Evolutionary conservation across 2,329 filamentous ascomycete genomes (phyloP), one percentile per base, ranked within the genome.

Genomic region (Hypoxylon sp.): DNA sequence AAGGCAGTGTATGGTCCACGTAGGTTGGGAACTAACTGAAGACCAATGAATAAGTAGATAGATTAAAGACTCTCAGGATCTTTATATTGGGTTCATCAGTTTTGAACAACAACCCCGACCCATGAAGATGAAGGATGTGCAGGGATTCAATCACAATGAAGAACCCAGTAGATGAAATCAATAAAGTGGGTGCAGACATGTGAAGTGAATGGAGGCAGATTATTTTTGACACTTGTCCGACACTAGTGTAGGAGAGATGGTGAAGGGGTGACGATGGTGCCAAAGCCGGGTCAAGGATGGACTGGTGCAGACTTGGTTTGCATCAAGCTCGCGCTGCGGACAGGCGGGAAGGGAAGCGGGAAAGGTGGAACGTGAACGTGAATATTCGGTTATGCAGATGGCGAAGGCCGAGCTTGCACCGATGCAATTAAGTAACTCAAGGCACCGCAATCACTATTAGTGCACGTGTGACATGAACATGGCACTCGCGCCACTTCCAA

Each of bases 321-420:
- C n/a, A n/a, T n/a, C n/a, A n/a, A n/a, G n/a, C n/a, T n/a, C n/a
- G n/a, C n/a, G n/a, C n/a, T n/a, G n/a, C n/a, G n/a, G n/a, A n/a
- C n/a, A n/a, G n/a, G n/a, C n/a, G n/a, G n/a, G n/a, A n/a, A n/a
- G n/a, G n/a, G n/a, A n/a, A n/a, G n/a, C n/a, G n/a, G n/a, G n/a
- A n/a, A n/a, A n/a, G n/a, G n/a, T n/a, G n/a, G n/a, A n/a, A 5
- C 16, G 12, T n/a, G 33, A 36, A 36, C 14, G 33, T n/a, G 33
- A 36, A 38, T 40, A 40, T 40, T 40, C 36, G 36, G 36, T 40
- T 60, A 45, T 53, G 49, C 49, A 36, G 33, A 52, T 45, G 24
- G 38, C 42, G 16, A 48, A 32, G 18, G 32, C 55, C 55, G 55
- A 58, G 46, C 24, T 58, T 58, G 22, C 55, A 44, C 55, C 55